These are phyloP conservation scores for Exserohilum turcica DNA, from an alignment of 2,329 filamentous ascomycete species.

Conservation along the genomic window DNA sequence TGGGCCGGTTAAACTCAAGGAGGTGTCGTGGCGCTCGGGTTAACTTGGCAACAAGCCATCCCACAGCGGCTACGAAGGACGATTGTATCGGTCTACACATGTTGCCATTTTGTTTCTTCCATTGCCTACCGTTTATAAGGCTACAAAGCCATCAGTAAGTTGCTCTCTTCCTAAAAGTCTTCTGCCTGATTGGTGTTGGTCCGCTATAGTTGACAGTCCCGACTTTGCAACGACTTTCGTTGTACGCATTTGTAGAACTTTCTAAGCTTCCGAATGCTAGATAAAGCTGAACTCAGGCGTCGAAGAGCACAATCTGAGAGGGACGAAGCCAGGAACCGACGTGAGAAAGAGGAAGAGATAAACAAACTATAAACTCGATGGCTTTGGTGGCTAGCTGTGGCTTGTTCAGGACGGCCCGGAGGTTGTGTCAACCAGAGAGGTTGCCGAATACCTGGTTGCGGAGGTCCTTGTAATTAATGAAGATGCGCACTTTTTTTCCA, in stretches of 20 bases:
- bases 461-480: conserved; percentile 18
- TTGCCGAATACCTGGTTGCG: conserved; percentile 16
- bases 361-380: conserved; percentile 18
- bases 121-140: no score
- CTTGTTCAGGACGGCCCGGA: conserved; percentile 17
- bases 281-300: conserved; percentile 4
- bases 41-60: no score
- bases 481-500: no score
- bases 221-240: neutral
- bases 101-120: no score
- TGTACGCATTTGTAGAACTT: neutral
- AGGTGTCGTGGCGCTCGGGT: no score
- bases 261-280: conserved; percentile 1
- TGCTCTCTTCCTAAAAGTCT: no score
- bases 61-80: no score
- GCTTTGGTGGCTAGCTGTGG: conserved; percentile 20
- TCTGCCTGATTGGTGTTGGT: no score
- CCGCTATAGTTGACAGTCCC: no score
- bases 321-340: conserved; percentile 3
- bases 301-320: conserved; percentile 10
- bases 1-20: no score
- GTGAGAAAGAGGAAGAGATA: conserved; percentile 3
- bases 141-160: no score
- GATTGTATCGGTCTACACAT: no score
- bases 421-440: conserved; percentile 21